Percentiles rank a stretch among this genome's conserved stretches.
phyloP scores from a whole-genome alignment of 2,329 filamentous ascomycete genomes.

The Aureobasidium zeae region DNA sequence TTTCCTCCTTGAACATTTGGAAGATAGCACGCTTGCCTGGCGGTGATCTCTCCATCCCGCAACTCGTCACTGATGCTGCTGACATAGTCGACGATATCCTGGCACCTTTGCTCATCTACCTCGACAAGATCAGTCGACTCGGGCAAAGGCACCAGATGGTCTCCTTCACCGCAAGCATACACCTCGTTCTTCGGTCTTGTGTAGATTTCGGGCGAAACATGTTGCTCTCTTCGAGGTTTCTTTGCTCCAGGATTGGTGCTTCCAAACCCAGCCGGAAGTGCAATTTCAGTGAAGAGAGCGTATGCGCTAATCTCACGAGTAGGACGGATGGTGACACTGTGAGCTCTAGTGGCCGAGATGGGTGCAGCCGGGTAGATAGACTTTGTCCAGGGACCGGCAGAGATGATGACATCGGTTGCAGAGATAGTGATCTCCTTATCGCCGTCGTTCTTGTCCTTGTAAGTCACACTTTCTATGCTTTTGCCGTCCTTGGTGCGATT shows the following conservation, averaged over 20 bases:
- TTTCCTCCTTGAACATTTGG: constrained; percentile 57
- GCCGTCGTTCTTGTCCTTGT: constrained; percentile 44
- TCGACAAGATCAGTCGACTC: constrained; percentile 64
- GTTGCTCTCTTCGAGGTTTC: constrained; percentile 39
- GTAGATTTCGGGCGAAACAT: constrained; percentile 85
- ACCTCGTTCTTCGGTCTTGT: constrained; percentile 80
- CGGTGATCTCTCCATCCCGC: constrained; percentile 48
- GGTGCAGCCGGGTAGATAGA: constrained; percentile 45
- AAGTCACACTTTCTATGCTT: constrained; percentile 54
- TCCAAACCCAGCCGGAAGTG: constrained; percentile 58
- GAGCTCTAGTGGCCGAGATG: constrained; percentile 52
- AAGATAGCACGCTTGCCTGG: constrained; percentile 85
- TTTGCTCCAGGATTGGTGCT: constrained; percentile 26
- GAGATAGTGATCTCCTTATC: constrained; percentile 39
- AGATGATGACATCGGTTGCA: constrained; percentile 50
- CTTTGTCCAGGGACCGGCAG: constrained; percentile 54
- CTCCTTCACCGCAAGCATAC: constrained; percentile 90
- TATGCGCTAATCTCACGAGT: constrained; percentile 56
- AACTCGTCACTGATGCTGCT: constrained; percentile 45
- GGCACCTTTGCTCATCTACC: constrained; percentile 65
- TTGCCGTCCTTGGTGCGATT: constrained; percentile 39
- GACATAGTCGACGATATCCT: constrained; percentile 78
- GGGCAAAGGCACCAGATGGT: constrained; percentile 65
- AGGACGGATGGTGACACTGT: constrained; percentile 53
- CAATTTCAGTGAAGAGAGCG: constrained; percentile 79